Conservation (phyloP, 805 yeast genomes). For the Blastobotrys americana region DNA sequence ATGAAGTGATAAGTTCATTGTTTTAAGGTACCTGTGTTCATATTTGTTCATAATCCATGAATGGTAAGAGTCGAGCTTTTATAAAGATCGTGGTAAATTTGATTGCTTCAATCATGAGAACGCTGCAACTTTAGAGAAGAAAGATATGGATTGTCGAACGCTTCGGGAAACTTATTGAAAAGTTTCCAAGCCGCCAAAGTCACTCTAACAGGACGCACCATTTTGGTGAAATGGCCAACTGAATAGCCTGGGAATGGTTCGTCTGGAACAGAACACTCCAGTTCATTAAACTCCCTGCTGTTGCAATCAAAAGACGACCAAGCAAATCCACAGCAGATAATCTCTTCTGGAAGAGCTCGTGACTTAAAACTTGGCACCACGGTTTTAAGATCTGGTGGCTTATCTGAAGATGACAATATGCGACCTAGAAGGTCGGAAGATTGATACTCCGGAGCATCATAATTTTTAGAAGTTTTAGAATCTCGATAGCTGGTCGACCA, state of each 20-base stretch:
- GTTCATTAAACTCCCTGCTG: neutral
- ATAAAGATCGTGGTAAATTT: too few species aligned
- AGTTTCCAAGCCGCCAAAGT: neutral
- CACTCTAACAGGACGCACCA: neutral
- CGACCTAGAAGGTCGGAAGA: neutral
- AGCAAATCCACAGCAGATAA: constrained; percentile 15
- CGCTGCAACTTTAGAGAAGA: too few species aligned
- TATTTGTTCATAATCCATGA: too few species aligned
- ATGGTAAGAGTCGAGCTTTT: too few species aligned
- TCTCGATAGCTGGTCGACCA: neutral
- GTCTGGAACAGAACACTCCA: constrained; percentile 6
- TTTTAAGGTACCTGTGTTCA: too few species aligned
- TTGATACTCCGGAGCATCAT: neutral
- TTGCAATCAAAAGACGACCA: constrained; percentile 14
- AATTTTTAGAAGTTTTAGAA: neutral
- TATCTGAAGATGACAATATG: neutral
- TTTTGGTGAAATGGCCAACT: neutral
- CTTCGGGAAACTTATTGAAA: neutral
- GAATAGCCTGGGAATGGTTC: constrained; percentile 17
- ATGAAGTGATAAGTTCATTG: too few species aligned
- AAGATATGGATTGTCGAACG: neutral
- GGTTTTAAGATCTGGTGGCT: neutral
- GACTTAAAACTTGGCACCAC: constrained; percentile 12
- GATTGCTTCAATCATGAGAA: too few species aligned
- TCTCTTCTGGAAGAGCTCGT: constrained; percentile 22